phyloP scores from a whole-genome alignment of 331 rosid genomes.

The Pyracantha coccinea region DNA sequence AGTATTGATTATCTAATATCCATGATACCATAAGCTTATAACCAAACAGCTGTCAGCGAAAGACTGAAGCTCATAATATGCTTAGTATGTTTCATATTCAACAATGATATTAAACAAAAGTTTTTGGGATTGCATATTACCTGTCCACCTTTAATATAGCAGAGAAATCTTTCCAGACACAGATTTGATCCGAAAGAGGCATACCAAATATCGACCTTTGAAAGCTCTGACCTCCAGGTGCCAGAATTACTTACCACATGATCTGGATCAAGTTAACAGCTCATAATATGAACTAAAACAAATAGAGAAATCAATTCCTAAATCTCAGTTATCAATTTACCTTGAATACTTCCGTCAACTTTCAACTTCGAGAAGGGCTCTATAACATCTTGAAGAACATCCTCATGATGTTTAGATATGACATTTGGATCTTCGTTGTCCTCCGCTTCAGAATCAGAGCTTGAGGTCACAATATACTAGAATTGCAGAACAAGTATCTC shows the following conservation, averaged over 20 bases:
- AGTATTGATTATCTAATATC: background rate
- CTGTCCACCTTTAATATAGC: constrained; percentile 85
- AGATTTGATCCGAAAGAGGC: constrained; percentile 85
- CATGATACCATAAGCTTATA: background rate
- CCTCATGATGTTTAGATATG: constrained; percentile 23
- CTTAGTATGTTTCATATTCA: background rate
- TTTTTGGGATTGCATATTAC: constrained; percentile 23
- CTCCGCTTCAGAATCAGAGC: constrained; percentile 69
- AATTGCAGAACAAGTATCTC: constrained; percentile 13
- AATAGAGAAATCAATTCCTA: background rate
- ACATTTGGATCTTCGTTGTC: constrained; percentile 25
- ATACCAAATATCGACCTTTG: constrained; percentile 66
- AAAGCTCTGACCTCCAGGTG: constrained; percentile 67
- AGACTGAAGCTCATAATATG: background rate
- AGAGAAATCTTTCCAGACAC: constrained; percentile 62
- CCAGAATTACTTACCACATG: constrained; percentile 22
- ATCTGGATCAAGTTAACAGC: constrained; percentile 38
- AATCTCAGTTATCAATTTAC: constrained; percentile 13
- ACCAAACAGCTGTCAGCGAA: background rate
- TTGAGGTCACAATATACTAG: constrained; percentile 40
- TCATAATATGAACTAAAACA: constrained; percentile 7
- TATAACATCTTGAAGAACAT: constrained; percentile 41
- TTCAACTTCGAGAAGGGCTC: constrained; percentile 55
- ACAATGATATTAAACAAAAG: background rate
- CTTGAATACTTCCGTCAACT: constrained; percentile 35